Percentiles rank a stretch among this genome's conserved stretches.
Evolutionary conservation across 2,329 filamentous ascomycete species (phyloP).

Genomic region (Coniochaeta ligniaria): DNA sequence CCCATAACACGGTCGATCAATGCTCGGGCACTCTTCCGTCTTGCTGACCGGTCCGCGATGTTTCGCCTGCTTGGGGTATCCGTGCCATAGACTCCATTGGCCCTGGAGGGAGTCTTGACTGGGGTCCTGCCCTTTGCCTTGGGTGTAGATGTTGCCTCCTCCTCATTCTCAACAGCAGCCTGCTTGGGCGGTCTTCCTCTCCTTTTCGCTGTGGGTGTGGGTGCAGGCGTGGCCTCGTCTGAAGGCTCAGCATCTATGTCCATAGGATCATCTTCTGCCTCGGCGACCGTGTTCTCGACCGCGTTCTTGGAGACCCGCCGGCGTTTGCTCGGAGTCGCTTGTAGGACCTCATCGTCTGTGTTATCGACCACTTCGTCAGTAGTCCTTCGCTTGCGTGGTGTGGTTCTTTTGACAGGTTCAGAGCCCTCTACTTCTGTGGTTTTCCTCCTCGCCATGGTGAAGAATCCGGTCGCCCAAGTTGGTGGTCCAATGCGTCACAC

Average conservation of each 20-base stretch:
- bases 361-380: not conserved
- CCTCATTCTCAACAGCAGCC: not conserved
- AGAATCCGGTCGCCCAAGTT: not conserved
- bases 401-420: not conserved
- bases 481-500: not conserved
- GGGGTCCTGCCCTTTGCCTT: conserved; percentile 8
- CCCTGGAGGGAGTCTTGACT: conserved; percentile 31
- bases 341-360: not conserved
- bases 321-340: conserved; percentile 1
- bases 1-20: conserved; percentile 66
- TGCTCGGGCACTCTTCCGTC: conserved; percentile 73
- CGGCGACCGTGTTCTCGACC: not conserved
- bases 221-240: not conserved
- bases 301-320: not conserved
- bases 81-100: conserved; percentile 23
- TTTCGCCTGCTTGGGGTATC: conserved; percentile 57
- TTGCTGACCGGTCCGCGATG: conserved; percentile 77
- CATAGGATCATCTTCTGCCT: not conserved
- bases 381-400: not conserved
- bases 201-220: not conserved
- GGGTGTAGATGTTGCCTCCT: not conserved
- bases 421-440: not conserved
- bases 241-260: not conserved
- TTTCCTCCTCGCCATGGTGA: not conserved
- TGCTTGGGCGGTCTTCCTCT: not conserved